Conservation (phyloP, 371 early-diverging fungal species). For the Rhizopus delemar region DNA sequence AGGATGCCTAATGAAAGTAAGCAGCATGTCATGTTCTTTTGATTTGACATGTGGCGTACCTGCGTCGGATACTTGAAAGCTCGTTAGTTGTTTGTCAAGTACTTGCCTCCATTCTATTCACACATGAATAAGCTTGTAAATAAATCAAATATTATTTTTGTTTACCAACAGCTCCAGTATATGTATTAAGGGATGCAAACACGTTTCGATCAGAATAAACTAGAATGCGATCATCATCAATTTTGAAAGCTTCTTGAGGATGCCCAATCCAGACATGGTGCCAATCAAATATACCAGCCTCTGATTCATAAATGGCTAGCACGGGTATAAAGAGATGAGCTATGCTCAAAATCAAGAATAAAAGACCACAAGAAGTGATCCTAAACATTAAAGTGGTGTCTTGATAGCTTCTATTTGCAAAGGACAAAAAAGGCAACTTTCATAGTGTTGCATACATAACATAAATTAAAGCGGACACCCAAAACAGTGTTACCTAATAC, state of each 20-base stretch:
- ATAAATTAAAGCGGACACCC: no score
- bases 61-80: constrained; percentile 16
- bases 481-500: no score
- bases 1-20: constrained; percentile 25
- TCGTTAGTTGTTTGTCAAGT: constrained; percentile 34
- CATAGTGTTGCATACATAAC: no score
- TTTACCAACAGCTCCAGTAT: constrained; percentile 63
- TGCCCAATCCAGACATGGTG: constrained; percentile 66
- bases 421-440: background rate
- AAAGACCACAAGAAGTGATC: constrained; percentile 14
- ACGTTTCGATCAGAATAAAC: constrained; percentile 66
- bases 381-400: no score
- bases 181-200: constrained; percentile 56
- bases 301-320: constrained; percentile 50
- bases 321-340: constrained; percentile 12
- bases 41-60: constrained; percentile 14
- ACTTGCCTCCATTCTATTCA: constrained; percentile 55
- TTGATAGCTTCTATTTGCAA: no score
- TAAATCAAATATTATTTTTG: background rate
- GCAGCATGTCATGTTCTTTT: background rate
- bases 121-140: background rate
- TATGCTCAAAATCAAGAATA: constrained; percentile 17
- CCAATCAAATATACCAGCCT: constrained; percentile 62
- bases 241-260: constrained; percentile 39
- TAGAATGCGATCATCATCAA: constrained; percentile 43